Conservation (phyloP, 352 stramenopile genomes). For the Globisporangium solare region DNA sequence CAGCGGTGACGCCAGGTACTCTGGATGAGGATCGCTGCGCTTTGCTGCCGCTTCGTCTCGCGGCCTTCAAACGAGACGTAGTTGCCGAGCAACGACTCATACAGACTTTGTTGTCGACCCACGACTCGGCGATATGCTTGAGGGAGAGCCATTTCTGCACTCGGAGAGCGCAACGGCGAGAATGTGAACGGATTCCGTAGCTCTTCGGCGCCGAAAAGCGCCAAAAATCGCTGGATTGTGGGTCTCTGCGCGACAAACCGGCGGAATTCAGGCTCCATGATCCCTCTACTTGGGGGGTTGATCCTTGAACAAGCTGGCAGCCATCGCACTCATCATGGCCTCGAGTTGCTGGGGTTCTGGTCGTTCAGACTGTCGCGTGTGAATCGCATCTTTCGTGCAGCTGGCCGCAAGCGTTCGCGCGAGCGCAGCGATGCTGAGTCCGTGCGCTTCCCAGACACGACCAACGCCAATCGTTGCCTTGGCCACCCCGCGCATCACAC, state of each 20-base stretch:
- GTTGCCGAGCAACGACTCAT: conserved; percentile 36
- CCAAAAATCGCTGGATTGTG: conserved; percentile 37
- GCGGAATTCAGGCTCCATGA: conserved; percentile 25
- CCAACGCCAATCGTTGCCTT: conserved; percentile 46
- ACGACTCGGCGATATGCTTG: conserved; percentile 11
- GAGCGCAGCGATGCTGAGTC: conserved; percentile 14
- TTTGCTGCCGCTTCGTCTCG: conserved; percentile 21
- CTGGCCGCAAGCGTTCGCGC: conserved; percentile 20
- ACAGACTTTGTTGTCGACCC: conserved; percentile 29
- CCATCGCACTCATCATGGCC: not conserved
- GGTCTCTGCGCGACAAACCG: conserved; percentile 31
- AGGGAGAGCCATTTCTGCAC: conserved; percentile 13
- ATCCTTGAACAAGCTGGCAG: too few relatives aligned
- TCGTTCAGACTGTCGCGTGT: not conserved
- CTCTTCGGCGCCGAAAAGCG: conserved; percentile 53
- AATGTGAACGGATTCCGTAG: conserved; percentile 65
- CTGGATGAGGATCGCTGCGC: conserved; percentile 53
- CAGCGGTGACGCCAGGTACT: conserved; percentile 55
- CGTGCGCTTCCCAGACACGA: conserved; percentile 32
- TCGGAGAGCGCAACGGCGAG: conserved; percentile 12
- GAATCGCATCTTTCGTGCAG: conserved; percentile 12
- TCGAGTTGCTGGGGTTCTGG: not conserved
- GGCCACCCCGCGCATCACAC: conserved; percentile 45
- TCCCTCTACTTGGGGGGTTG: not conserved
- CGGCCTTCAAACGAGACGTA: conserved; percentile 57